A percentile compares a stretch with the other conserved stretches of the same genome.
Conservation (phyloP, 2,329 filamentous ascomycete genomes). For the Cordyceps cateniannulata region DNA sequence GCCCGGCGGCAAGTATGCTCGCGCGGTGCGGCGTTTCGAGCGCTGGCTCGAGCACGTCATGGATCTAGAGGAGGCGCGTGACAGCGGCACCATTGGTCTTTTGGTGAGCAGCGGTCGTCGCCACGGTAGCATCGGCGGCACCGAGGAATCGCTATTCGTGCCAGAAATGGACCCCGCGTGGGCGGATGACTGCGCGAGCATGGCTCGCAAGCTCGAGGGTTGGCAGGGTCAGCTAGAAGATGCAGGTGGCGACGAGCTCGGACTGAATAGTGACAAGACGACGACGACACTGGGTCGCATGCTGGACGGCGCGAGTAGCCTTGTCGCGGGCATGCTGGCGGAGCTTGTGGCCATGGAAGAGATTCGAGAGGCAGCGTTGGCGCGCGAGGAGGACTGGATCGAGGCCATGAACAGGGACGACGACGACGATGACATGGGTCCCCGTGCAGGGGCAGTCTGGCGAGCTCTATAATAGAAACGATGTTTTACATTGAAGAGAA, state of each 20-base stretch:
- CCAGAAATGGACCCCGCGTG: slow-evolving; percentile 50
- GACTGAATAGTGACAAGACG: slow-evolving; percentile 16
- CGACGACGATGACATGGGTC: slow-evolving; percentile 27
- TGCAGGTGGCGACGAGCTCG: not conserved
- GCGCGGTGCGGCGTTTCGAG: slow-evolving; percentile 52
- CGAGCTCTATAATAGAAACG: slow-evolving; percentile 26
- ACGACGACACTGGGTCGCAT: slow-evolving; percentile 39
- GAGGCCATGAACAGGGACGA: slow-evolving; percentile 42
- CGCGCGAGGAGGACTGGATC: slow-evolving; percentile 54
- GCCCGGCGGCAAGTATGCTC: slow-evolving; percentile 47
- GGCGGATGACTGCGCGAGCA: slow-evolving; percentile 49
- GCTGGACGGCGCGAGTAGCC: slow-evolving; percentile 37
- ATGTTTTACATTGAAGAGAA: not conserved
- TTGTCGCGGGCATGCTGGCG: slow-evolving; percentile 54
- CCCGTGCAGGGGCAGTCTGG: slow-evolving; percentile 43
- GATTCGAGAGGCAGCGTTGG: slow-evolving; percentile 52
- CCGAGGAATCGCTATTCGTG: slow-evolving; percentile 39
- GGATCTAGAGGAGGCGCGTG: slow-evolving; percentile 39
- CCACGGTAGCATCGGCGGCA: slow-evolving; percentile 25
- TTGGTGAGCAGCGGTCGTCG: slow-evolving; percentile 20
- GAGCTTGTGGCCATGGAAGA: slow-evolving; percentile 57
- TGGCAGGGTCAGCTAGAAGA: slow-evolving; percentile 44
- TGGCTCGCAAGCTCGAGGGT: slow-evolving; percentile 48
- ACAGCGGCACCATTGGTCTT: slow-evolving; percentile 28
- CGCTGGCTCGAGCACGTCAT: slow-evolving; percentile 46